Conservation (phyloP, 2,329 filamentous ascomycete genomes). For the Fusarium keratoplasticum region DNA sequence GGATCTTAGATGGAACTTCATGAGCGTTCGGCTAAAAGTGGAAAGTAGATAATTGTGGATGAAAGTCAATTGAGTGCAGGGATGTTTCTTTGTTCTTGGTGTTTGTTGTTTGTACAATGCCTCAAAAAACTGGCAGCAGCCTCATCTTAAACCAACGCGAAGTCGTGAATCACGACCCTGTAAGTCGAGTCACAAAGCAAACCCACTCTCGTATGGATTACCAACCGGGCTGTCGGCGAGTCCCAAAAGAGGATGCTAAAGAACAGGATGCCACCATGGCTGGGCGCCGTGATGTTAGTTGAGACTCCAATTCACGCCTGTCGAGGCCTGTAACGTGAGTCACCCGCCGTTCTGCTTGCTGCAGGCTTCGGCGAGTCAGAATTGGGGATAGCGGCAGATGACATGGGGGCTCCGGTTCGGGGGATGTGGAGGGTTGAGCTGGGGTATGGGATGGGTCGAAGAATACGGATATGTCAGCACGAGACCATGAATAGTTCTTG, state of each 20-base stretch:
- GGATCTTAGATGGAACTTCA: neutral
- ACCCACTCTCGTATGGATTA: neutral
- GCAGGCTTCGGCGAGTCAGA: slow-evolving; percentile 33
- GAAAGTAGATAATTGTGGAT: neutral
- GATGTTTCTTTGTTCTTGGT: neutral
- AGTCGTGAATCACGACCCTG: neutral
- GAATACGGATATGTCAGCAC: neutral
- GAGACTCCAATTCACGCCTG: neutral
- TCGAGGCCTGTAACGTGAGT: slow-evolving; percentile 28
- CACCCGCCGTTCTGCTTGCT: slow-evolving; percentile 16
- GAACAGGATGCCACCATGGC: neutral
- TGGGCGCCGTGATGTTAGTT: neutral
- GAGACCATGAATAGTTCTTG: neutral
- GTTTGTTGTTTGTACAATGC: slow-evolving; percentile 3
- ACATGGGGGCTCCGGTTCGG: neutral
- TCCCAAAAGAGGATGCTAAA: slow-evolving; percentile 1
- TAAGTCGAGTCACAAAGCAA: slow-evolving; percentile 10
- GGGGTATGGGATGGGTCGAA: neutral
- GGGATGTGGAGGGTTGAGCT: neutral
- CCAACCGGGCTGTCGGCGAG: slow-evolving; percentile 4
- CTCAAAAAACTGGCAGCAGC: slow-evolving; percentile 2
- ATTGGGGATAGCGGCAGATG: slow-evolving; percentile 32
- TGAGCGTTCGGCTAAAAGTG: neutral
- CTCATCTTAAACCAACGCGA: slow-evolving; percentile 26
- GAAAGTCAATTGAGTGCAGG: neutral